Percentiles rank a stretch among this genome's conserved stretches.
These are phyloP conservation scores for Peronospora farinosa DNA, from an alignment of 352 stramenopile genomes.

Conservation along the genomic window DNA sequence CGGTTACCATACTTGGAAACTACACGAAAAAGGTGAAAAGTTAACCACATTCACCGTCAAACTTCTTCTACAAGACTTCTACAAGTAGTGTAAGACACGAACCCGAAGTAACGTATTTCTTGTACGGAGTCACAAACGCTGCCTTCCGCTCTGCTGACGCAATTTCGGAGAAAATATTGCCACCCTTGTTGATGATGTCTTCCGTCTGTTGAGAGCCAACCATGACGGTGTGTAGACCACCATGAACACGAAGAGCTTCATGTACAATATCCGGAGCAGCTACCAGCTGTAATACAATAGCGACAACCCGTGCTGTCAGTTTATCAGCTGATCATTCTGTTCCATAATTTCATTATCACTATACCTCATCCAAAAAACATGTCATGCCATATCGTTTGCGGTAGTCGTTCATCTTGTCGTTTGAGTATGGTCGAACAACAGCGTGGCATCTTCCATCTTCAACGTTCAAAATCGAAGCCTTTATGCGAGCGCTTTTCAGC, in stretches of 20 bases:
- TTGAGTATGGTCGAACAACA: constrained; percentile 52
- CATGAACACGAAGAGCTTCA: constrained; percentile 59
- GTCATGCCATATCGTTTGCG: constrained; percentile 54
- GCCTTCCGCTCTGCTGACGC: constrained; percentile 51
- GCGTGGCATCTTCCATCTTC: constrained; percentile 47
- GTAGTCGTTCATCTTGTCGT: constrained; percentile 48
- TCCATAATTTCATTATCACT: neutral
- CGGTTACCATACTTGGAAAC: constrained; percentile 82
- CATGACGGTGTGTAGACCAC: constrained; percentile 73
- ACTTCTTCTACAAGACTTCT: neutral
- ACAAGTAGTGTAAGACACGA: constrained; percentile 1
- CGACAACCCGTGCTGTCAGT: constrained; percentile 7
- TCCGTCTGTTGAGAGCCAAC: constrained; percentile 69
- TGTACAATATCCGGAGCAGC: constrained; percentile 77
- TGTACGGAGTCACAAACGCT: constrained; percentile 75
- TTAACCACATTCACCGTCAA: constrained; percentile 1
- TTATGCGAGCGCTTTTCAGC: constrained; percentile 53
- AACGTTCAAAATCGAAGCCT: constrained; percentile 64
- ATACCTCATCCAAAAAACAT: constrained; percentile 76
- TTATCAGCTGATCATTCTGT: neutral
- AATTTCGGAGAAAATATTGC: constrained; percentile 57
- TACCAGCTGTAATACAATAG: constrained; percentile 41
- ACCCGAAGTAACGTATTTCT: constrained; percentile 84
- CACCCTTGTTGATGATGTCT: constrained; percentile 65
- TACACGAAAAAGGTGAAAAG: constrained; percentile 1